Evolutionary conservation across 371 early-diverging fungal species (phyloP).

Genomic region (Lichtheimia corymbifera): DNA sequence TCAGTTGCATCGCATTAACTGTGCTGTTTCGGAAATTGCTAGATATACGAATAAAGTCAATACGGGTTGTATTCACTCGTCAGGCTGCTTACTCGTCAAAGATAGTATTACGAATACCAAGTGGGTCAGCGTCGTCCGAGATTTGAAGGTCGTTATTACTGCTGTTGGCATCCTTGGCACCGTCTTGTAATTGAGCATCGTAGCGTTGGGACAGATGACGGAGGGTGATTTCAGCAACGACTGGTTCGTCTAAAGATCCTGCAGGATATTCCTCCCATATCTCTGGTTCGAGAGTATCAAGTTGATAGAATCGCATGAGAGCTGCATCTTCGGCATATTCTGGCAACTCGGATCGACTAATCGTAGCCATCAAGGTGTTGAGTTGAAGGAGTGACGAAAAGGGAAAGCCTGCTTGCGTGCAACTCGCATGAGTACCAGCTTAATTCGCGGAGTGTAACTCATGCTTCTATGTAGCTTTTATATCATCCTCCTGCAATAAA

Average conservation of each 20-base stretch:
- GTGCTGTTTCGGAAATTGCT: slow-evolving; percentile 36
- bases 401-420: too few species aligned
- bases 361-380: slow-evolving; percentile 8
- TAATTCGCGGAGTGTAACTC: too few species aligned
- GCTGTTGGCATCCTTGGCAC: slow-evolving; percentile 1
- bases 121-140: slow-evolving; percentile 46
- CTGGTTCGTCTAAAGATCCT: slow-evolving; percentile 17
- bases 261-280: slow-evolving; percentile 44
- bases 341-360: slow-evolving; percentile 23
- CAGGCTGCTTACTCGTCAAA: slow-evolving; percentile 39
- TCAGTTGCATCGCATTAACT: slow-evolving; percentile 34
- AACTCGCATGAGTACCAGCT: too few species aligned
- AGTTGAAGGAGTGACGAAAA: too few species aligned
- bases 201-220: slow-evolving; percentile 42
- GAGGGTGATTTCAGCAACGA: slow-evolving; percentile 30
- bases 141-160: slow-evolving; percentile 38
- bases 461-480: too few species aligned
- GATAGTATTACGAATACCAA: slow-evolving; percentile 43
- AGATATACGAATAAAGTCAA: neutral
- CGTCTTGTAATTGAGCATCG: slow-evolving; percentile 9
- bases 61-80: neutral
- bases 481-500: too few species aligned
- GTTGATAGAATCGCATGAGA: slow-evolving; percentile 41
- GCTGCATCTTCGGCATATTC: slow-evolving; percentile 60
- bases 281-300: slow-evolving; percentile 48